Conservation (phyloP, 345 rosid species). For the Angophora floribunda region DNA sequence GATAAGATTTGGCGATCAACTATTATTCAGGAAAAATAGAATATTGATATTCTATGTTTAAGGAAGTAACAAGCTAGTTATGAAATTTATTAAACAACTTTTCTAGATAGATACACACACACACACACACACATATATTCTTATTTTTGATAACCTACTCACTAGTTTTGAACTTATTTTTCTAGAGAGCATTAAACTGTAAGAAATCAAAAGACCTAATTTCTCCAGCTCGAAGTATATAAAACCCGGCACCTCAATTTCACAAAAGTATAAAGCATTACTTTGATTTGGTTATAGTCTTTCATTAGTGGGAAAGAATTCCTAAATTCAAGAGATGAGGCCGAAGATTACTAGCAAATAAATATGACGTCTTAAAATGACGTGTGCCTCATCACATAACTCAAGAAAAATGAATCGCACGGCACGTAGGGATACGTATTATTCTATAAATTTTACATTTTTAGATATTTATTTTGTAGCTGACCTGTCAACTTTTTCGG, state of each 20-base stretch:
- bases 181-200: background rate
- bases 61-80: background rate
- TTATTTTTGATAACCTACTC: background rate
- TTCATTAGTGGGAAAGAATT: background rate
- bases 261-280: background rate
- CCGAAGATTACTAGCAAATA: background rate
- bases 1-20: background rate
- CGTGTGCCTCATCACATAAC: background rate
- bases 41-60: background rate
- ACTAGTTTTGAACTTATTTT: background rate
- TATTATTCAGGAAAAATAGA: background rate
- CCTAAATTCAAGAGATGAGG: background rate
- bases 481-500: background rate
- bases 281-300: background rate
- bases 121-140: background rate
- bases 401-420: no score
- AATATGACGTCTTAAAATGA: background rate
- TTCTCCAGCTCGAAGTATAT: background rate
- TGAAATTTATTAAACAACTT: background rate
- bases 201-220: background rate
- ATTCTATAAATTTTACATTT: background rate
- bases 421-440: background rate
- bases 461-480: background rate
- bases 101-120: background rate
- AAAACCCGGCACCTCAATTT: fast-evolving